phyloP scores from a whole-genome alignment of 2,329 filamentous ascomycete genomes.

The Exserohilum turcica region DNA sequence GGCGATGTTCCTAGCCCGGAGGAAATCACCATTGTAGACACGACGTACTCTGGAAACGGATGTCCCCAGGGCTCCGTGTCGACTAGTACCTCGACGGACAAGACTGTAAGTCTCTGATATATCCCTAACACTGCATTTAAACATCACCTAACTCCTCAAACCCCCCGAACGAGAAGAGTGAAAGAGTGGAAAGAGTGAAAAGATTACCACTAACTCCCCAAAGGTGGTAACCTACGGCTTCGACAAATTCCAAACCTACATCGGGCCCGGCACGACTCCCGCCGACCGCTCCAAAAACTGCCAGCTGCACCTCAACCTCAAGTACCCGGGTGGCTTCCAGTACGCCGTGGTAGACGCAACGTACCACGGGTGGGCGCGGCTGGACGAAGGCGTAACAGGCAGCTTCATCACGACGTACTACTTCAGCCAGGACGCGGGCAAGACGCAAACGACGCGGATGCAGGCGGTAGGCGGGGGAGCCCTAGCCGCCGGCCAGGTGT shows the following conservation, averaged over 20 bases:
- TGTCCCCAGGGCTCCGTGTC: conserved; percentile 45
- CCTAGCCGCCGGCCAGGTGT: conserved; percentile 50
- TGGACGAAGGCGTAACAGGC: conserved; percentile 44
- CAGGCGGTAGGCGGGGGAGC: conserved; percentile 42
- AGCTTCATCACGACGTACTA: conserved; percentile 44
- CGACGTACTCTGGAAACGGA: conserved; percentile 42
- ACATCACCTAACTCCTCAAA: no score
- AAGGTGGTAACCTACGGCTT: conserved; percentile 45
- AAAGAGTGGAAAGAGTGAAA: no score
- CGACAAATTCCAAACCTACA: conserved; percentile 44
- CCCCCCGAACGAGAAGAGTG: no score
- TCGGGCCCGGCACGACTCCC: conserved; percentile 35
- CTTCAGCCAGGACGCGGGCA: conserved; percentile 44
- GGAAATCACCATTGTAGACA: conserved; percentile 39
- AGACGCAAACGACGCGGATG: conserved; percentile 37
- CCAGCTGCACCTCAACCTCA: conserved; percentile 43
- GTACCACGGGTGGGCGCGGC: conserved; percentile 45
- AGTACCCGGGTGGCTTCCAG: conserved; percentile 48
- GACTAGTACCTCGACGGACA: conserved; percentile 38
- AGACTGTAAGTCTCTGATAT: conserved; percentile 33
- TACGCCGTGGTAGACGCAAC: conserved; percentile 44
- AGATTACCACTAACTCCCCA: not conserved
- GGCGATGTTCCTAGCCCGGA: conserved; percentile 23
- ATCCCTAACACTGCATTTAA: conserved; percentile 2
- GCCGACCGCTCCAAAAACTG: conserved; percentile 45